phyloP scores from a whole-genome alignment of 1,139 yeast species.

The Candida freyschussii region DNA sequence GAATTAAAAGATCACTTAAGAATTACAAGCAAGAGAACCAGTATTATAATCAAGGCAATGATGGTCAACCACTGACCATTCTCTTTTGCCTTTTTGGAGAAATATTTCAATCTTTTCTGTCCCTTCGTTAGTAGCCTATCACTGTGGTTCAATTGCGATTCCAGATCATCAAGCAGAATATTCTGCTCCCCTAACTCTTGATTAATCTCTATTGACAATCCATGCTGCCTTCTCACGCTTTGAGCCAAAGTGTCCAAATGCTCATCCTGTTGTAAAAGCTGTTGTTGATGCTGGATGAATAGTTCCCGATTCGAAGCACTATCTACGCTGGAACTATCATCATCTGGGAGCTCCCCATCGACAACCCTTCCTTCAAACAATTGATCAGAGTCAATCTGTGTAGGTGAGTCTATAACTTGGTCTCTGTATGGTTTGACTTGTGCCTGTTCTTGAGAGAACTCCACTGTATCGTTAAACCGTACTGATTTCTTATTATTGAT shows the following conservation, averaged over 20 bases:
- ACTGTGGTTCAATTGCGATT: conserved; percentile 56
- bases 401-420: conserved; percentile 24
- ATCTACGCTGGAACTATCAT: conserved; percentile 23
- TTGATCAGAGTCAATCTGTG: conserved; percentile 14
- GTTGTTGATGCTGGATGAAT: conserved; percentile 67
- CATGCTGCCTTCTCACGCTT: conserved; percentile 61
- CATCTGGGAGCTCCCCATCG: conserved; percentile 13
- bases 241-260: conserved; percentile 53
- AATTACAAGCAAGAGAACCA: conserved; percentile 54
- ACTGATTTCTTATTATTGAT: conserved; percentile 28
- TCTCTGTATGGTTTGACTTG: conserved; percentile 42
- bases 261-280: conserved; percentile 55
- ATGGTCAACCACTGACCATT: conserved; percentile 74
- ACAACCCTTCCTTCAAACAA: conserved; percentile 22
- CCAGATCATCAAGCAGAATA: conserved; percentile 66
- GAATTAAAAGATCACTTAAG: conserved; percentile 50
- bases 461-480: conserved; percentile 32
- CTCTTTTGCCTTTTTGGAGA: conserved; percentile 55
- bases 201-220: conserved; percentile 60
- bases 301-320: conserved; percentile 44
- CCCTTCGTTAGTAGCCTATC: conserved; percentile 51
- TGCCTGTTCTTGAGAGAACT: conserved; percentile 23
- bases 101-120: conserved; percentile 45
- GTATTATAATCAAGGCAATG: conserved; percentile 52
- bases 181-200: conserved; percentile 66